phyloP scores from a whole-genome alignment of 176 grass and related monocot species.

The Aegilops tauschii region DNA sequence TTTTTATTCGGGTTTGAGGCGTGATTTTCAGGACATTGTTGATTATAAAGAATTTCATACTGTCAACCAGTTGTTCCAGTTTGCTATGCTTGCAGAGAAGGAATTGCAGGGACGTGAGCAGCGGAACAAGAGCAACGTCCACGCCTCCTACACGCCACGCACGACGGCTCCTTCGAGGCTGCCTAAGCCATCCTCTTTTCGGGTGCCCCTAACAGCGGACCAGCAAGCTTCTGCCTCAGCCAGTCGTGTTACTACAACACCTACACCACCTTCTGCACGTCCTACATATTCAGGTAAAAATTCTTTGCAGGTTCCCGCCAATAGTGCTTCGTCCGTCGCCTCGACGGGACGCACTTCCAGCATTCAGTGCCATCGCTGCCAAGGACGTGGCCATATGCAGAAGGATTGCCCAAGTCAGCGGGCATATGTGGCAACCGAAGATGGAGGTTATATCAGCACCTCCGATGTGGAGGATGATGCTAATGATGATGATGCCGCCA shows the following conservation, averaged over 20 bases:
- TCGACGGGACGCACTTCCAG: not conserved
- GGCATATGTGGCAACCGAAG: no score
- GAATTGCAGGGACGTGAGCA: not conserved
- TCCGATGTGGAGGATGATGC: no score
- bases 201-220: not conserved
- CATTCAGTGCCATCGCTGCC: not conserved
- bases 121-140: not conserved
- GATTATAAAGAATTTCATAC: not conserved
- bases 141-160: not conserved
- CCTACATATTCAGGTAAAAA: no score
- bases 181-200: not conserved
- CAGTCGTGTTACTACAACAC: no score
- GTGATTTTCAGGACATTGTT: not conserved
- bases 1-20: not conserved
- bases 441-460: no score
- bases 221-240: not conserved
- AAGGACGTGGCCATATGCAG: no score
- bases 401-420: no score
- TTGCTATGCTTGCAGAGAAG: slow-evolving; percentile 4
- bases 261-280: no score
- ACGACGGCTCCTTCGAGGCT: no score
- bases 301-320: not conserved
- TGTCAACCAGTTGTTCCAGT: not conserved
- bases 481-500: no score
- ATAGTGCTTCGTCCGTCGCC: not conserved